Evolutionary conservation across 768 basidiomycete species (phyloP).

Genomic region (Mycena albidolilacea): DNA sequence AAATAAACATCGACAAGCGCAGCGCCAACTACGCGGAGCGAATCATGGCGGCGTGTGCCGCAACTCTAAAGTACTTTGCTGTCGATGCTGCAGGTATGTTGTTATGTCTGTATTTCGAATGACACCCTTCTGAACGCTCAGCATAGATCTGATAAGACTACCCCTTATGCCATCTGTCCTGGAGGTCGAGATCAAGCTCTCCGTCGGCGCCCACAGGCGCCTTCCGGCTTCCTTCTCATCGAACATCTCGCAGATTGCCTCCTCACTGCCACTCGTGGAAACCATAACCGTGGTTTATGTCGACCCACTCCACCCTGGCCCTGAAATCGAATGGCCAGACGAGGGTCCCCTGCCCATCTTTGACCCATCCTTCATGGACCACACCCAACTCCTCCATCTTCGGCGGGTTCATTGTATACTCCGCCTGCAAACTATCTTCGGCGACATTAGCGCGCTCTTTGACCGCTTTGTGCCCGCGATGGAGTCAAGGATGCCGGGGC

Average conservation of each 20-base stretch:
- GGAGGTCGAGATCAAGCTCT: conserved; percentile 6
- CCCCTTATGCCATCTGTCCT: conserved; percentile 19
- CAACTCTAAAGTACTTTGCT: conserved; percentile 3
- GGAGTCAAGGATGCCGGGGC: too few species aligned
- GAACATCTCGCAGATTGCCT: conserved; percentile 6
- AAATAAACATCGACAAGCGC: too few species aligned
- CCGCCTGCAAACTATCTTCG: too few species aligned
- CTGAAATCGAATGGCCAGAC: too few species aligned
- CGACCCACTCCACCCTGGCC: too few species aligned
- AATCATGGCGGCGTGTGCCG: conserved; percentile 16
- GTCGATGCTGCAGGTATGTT: conserved; percentile 1
- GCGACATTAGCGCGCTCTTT: too few species aligned
- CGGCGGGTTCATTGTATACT: too few species aligned
- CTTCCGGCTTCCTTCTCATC: conserved; percentile 6
- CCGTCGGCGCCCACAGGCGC: not conserved
- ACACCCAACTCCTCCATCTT: too few species aligned
- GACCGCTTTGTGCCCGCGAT: too few species aligned
- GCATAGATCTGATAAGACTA: not conserved
- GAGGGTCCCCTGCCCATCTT: too few species aligned
- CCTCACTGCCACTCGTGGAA: conserved; percentile 12
- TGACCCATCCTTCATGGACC: too few species aligned
- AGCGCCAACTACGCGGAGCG: not conserved
- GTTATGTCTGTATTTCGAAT: not conserved
- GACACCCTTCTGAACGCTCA: not conserved
- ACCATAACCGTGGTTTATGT: too few species aligned